phyloP scores from a whole-genome alignment of 2,329 filamentous ascomycete species.

The Fusarium tjaetaba region DNA sequence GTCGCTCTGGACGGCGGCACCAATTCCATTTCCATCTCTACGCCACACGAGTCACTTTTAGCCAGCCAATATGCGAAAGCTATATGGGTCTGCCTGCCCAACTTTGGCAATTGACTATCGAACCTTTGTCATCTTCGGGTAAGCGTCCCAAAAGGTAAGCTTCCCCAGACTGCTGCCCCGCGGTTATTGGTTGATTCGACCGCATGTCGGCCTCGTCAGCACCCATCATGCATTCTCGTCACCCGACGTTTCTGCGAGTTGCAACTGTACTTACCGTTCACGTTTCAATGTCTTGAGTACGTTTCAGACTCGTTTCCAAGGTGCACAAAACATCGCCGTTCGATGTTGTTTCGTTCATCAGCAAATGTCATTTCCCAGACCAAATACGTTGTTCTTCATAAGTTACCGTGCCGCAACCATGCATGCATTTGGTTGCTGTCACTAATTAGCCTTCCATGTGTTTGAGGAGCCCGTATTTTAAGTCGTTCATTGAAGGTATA shows the following conservation, averaged over 20 bases:
- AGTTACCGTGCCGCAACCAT: not conserved
- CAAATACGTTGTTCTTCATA: not conserved
- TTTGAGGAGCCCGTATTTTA: not conserved
- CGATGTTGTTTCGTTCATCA: not conserved
- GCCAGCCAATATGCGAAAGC: conserved; percentile 6
- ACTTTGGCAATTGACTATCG: not conserved
- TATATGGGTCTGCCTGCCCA: not conserved
- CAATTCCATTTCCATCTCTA: conserved; percentile 10
- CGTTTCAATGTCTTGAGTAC: not conserved
- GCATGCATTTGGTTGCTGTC: not conserved
- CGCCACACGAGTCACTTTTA: conserved; percentile 8
- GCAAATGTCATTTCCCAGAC: not conserved
- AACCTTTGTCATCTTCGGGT: conserved; percentile 22
- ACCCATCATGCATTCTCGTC: not conserved
- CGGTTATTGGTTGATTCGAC: conserved; percentile 12
- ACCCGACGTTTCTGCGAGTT: not conserved
- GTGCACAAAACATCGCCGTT: no score
- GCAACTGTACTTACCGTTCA: not conserved
- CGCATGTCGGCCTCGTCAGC: conserved; percentile 30
- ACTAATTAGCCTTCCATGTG: no score
- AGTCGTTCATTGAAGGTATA: not conserved
- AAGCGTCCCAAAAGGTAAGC: conserved; percentile 16
- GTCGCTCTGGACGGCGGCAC: not conserved
- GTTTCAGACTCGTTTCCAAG: not conserved
- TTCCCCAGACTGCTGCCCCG: conserved; percentile 13